These are phyloP conservation scores for Boletus mariae DNA, from an alignment of 1,284 basidiomycete species.

Conservation along the genomic window DNA sequence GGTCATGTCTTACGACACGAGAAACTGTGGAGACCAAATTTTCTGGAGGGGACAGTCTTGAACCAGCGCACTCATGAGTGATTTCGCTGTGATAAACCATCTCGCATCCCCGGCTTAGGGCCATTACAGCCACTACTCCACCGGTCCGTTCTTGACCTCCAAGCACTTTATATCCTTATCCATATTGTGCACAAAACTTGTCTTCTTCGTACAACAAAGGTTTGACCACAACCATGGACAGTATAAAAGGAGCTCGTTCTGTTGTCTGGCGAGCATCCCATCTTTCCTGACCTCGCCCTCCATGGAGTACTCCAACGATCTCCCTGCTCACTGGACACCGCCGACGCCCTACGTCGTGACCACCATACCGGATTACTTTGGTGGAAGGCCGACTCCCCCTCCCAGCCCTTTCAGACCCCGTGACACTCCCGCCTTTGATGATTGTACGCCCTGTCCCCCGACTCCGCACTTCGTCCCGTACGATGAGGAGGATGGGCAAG, in stretches of 20 bases:
- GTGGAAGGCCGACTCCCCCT: constrained; percentile 9
- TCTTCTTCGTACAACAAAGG: too few species aligned
- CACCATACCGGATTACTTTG: not conserved
- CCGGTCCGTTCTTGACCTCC: constrained; percentile 8
- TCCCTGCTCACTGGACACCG: not conserved
- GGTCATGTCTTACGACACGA: constrained; percentile 57
- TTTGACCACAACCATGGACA: not conserved
- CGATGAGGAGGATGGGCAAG: not conserved
- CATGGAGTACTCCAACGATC: not conserved
- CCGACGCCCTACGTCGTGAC: not conserved
- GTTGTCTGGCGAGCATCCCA: not conserved
- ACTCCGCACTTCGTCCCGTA: constrained; percentile 6
- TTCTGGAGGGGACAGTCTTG: constrained; percentile 87
- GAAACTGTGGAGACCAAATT: constrained; percentile 77
- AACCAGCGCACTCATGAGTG: constrained; percentile 75
- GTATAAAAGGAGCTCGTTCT: constrained; percentile 16
- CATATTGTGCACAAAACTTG: too few species aligned
- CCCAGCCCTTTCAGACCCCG: not conserved
- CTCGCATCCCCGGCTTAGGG: constrained; percentile 75
- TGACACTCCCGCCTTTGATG: not conserved
- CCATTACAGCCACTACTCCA: constrained; percentile 77
- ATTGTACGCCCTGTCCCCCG: constrained; percentile 16
- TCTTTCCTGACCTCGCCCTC: not conserved
- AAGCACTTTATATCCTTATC: not conserved
- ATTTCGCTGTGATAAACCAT: constrained; percentile 60